Evolutionary conservation across 495 filamentous ascomycete genomes (phyloP).

Genomic region (Neurospora cerealis): DNA sequence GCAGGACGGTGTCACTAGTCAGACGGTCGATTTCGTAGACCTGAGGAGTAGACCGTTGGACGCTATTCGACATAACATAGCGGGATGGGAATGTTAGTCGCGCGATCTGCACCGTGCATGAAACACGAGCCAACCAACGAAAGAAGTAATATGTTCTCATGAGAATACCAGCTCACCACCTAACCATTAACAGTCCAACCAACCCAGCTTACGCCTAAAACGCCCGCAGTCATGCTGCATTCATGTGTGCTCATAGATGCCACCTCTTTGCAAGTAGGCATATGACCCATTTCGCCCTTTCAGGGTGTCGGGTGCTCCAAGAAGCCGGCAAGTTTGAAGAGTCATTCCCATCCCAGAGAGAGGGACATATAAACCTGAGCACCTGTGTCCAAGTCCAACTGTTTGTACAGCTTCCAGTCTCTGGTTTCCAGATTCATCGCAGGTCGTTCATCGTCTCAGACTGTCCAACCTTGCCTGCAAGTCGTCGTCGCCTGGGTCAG

Average conservation of each 20-base stretch:
- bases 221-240: background rate
- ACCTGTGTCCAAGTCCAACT: background rate
- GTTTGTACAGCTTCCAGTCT: background rate
- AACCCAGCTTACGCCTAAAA: background rate
- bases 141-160: background rate
- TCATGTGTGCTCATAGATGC: background rate
- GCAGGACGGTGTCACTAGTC: background rate
- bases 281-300: background rate
- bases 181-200: background rate
- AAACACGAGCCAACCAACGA: background rate
- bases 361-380: background rate
- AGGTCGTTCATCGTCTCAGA: conserved; percentile 35
- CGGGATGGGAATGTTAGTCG: background rate
- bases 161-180: background rate
- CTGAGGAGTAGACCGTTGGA: background rate
- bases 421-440: background rate
- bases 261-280: background rate
- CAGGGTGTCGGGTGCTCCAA: background rate
- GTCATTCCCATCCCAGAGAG: background rate
- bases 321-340: background rate
- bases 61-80: background rate
- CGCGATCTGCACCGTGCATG: background rate
- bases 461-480: conserved; percentile 76
- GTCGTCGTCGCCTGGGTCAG: conserved; percentile 60
- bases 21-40: too few relatives aligned